Evolutionary conservation across 73 alveolate genomes (phyloP).

Genomic region (Tetrahymena malaccensis): DNA sequence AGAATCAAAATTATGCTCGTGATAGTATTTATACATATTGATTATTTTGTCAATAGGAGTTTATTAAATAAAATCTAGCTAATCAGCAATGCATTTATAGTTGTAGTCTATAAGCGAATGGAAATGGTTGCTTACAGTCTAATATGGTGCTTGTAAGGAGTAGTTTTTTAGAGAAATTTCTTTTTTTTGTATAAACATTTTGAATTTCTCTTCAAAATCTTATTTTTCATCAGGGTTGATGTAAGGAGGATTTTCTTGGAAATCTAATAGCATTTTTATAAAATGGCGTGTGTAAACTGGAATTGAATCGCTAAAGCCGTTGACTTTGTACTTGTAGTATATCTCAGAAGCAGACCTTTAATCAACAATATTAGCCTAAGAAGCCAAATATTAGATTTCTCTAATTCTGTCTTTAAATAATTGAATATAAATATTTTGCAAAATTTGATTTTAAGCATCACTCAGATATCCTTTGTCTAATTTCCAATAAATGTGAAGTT

Average conservation of each 20-base stretch:
- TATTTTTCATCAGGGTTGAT: background rate
- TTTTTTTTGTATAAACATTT: background rate
- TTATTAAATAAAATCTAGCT: background rate
- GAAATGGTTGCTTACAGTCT: background rate
- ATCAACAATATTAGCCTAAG: background rate
- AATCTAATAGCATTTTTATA: background rate
- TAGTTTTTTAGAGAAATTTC: background rate
- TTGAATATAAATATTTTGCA: background rate
- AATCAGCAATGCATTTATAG: background rate
- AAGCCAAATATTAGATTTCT: background rate
- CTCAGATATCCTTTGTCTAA: background rate
- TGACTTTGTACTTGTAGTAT: background rate
- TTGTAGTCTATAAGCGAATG: background rate
- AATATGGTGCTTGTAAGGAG: background rate
- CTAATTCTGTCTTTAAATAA: background rate
- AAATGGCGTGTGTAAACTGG: background rate
- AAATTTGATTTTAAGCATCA: background rate
- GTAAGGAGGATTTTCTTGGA: background rate
- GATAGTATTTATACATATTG: background rate
- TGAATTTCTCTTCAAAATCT: background rate
- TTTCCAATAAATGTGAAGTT: background rate
- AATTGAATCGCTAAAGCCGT: background rate
- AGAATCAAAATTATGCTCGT: background rate
- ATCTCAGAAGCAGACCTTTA: background rate
- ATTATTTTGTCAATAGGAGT: background rate